Evolutionary conservation across 139 green algal species (phyloP).

Genomic region (Volvox reticuliferus): DNA sequence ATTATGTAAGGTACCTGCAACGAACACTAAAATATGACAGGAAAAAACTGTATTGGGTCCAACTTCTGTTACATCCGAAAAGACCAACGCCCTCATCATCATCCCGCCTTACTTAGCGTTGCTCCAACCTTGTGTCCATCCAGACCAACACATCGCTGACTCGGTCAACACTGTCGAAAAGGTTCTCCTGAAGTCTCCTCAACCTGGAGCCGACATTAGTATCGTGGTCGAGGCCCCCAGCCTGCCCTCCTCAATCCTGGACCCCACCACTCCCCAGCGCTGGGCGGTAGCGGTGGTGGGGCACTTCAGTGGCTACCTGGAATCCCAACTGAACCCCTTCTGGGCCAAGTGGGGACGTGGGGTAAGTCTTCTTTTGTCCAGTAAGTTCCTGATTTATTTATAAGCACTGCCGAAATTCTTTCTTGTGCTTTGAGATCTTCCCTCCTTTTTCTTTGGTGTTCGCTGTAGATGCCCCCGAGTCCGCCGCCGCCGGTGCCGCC

Average conservation of each 20-base stretch:
- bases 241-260: constrained; percentile 64
- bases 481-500: not conserved
- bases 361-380: not conserved
- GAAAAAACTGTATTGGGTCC: too few relatives aligned
- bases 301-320: constrained; percentile 62
- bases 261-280: constrained; percentile 55
- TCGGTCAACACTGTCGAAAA: constrained; percentile 19
- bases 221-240: not conserved
- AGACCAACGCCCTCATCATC: too few relatives aligned
- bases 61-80: too few relatives aligned
- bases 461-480: not conserved
- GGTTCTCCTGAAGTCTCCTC: not conserved
- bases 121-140: too few relatives aligned
- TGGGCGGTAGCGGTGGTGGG: constrained; percentile 81
- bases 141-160: too few relatives aligned
- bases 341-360: not conserved
- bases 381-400: too few relatives aligned
- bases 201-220: not conserved
- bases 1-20: too few relatives aligned
- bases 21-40: too few relatives aligned
- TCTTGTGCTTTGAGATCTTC: too few relatives aligned
- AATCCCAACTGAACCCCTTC: constrained; percentile 63
- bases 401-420: too few relatives aligned
- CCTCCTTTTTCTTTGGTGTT: too few relatives aligned
- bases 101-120: too few relatives aligned